Base-by-base conservation (phyloP, 2,329 filamentous ascomycete species). In the Dactylellina parvicollis region DNA sequence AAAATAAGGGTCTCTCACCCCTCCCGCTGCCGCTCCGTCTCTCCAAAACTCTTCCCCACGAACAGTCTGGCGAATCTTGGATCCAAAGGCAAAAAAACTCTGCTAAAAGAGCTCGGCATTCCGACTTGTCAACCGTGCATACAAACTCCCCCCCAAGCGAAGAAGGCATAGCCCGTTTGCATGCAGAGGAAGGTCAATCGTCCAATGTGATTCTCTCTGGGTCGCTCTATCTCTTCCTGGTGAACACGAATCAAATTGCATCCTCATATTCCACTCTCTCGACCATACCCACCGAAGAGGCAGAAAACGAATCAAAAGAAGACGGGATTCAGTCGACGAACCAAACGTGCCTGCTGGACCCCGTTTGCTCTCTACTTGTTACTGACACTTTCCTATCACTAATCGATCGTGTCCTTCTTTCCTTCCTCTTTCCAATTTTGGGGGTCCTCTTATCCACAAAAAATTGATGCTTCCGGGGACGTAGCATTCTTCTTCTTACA, bases 91-190 rank as follows among this genome's bases (percentile, higher is more conserved):
- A 55, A 72, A 59, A 59, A 71, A 65, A 60, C 18, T 66, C 46
- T 59, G 54, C 50, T 30, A 56, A 66, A 57, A 66, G 69, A 73
- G 69, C 69, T 73, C 69, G 60, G 69, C 69, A 66, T 66, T 66
- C 60, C 54, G 18, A 59, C 60, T 60, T 44, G 54, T 56, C 47
- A 59, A 56, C 56, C 60, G 34, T 61, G 69, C 69, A 73, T 57
- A 56, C 69, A 42, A 54, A 47, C 50, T 36, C 26, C 18, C 42
- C 46, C 28, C 40, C 36, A 28, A 66, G 69, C 54, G 60, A 73
- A 65, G 60, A 66, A 61, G 69, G 54, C 69, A 57, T 66, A 65
- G 54, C 52, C 54, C 54, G 50, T 66, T 54, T 73, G 60, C 69
- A 73, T 73, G 69, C 60, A 73, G 18, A 28, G 26, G 40, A 72